Conservation (phyloP, 208 protist species). For the Endotrypanum monterogeii region DNA sequence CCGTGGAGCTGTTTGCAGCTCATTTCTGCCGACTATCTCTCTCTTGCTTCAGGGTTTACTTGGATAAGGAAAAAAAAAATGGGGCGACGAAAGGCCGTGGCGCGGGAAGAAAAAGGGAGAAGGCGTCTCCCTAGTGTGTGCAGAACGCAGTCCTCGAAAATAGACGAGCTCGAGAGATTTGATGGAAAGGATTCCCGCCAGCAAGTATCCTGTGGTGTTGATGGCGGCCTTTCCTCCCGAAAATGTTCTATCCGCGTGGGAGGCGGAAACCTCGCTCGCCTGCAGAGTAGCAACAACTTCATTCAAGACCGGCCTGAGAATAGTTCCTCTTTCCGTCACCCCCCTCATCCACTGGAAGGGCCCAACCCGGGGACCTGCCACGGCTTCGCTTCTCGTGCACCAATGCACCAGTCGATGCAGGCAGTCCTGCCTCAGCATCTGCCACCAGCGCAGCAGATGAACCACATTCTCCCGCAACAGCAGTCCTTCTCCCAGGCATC, state of each 20-base stretch:
- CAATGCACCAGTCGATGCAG: not conserved
- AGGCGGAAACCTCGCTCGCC: not conserved
- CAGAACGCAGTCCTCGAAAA: not conserved
- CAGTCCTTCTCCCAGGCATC: not conserved
- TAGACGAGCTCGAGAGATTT: not conserved
- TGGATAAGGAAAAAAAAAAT: slow-evolving; percentile 7
- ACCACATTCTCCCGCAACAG: not conserved
- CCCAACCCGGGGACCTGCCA: too few species aligned
- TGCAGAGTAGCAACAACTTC: not conserved
- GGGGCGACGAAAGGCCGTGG: slow-evolving; percentile 14
- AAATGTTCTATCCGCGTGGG: not conserved
- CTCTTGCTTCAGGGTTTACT: too few species aligned
- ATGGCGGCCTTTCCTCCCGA: slow-evolving; percentile 4
- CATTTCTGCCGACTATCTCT: not conserved
- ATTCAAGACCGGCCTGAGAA: not conserved
- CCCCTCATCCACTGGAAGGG: not conserved
- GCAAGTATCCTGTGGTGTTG: not conserved
- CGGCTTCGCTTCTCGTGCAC: not conserved
- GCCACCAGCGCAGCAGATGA: not conserved
- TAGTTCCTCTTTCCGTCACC: slow-evolving; percentile 12
- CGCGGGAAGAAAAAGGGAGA: not conserved
- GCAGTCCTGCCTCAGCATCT: too few species aligned
- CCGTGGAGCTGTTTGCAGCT: not conserved
- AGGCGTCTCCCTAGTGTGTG: not conserved
- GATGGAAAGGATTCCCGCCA: not conserved